Percentiles rank a stretch among this genome's conserved stretches.
Evolutionary conservation across 129 eudicot genomes (phyloP).

Genomic region (Centaurea solstitialis): DNA sequence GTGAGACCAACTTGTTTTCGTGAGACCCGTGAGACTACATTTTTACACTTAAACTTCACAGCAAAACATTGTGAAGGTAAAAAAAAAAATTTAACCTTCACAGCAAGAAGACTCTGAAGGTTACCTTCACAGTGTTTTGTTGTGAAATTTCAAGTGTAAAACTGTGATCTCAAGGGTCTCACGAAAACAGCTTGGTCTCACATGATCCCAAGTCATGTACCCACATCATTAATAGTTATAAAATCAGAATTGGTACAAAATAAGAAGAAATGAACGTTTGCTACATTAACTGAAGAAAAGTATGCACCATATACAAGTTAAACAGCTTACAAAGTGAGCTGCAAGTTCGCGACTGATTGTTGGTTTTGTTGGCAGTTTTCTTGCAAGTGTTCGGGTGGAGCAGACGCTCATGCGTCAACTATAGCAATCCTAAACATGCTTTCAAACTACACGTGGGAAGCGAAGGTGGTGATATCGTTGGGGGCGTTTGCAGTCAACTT

Average conservation of each 20-base stretch:
- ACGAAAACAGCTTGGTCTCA: too few relatives aligned
- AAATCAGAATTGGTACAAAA: not conserved
- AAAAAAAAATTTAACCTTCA: too few relatives aligned
- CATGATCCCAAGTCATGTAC: not conserved
- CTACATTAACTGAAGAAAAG: not conserved
- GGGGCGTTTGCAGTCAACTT: slow-evolving; percentile 77
- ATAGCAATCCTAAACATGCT: slow-evolving; percentile 69
- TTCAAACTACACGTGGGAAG: slow-evolving; percentile 82
- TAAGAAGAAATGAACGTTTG: not conserved
- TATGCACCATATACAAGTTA: too few relatives aligned
- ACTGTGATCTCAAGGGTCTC: too few relatives aligned
- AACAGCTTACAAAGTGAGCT: not conserved
- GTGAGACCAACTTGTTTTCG: too few relatives aligned
- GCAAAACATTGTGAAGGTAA: too few relatives aligned
- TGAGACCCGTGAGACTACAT: too few relatives aligned
- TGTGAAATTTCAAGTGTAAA: too few relatives aligned
- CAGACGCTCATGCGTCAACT: slow-evolving; percentile 67
- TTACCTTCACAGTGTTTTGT: too few relatives aligned
- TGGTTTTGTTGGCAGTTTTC: slow-evolving; percentile 52
- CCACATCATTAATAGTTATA: not conserved
- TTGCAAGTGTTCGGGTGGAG: slow-evolving; percentile 86
- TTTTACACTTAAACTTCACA: too few relatives aligned
- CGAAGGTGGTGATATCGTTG: slow-evolving; percentile 66
- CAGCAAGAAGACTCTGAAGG: too few relatives aligned
- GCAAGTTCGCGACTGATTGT: not conserved